Evolutionary conservation across 371 early-diverging fungal species (phyloP).

Genomic region (Mucor irregularis): DNA sequence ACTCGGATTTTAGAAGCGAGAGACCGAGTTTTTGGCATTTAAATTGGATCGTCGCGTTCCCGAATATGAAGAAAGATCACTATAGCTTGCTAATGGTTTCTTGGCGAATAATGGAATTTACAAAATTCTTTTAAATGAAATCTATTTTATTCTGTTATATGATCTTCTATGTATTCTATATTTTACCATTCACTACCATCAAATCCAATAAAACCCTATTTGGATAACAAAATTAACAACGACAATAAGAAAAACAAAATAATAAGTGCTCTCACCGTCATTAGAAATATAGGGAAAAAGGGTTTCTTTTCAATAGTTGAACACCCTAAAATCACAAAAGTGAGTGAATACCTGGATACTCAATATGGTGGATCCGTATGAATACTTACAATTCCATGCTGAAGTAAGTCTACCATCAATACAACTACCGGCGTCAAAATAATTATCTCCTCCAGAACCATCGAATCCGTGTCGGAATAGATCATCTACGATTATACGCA

Average conservation of each 20-base stretch:
- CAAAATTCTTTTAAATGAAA: neutral
- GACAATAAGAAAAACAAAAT: too few species aligned
- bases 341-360: too few species aligned
- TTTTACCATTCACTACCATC: slow-evolving; percentile 69
- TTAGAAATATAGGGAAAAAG: slow-evolving; percentile 89
- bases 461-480: slow-evolving; percentile 96
- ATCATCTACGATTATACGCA: too few species aligned
- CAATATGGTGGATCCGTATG: too few species aligned
- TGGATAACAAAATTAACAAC: neutral
- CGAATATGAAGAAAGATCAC: too few species aligned
- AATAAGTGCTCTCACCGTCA: slow-evolving; percentile 73
- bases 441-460: slow-evolving; percentile 95
- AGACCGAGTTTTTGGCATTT: neutral
- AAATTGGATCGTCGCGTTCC: neutral
- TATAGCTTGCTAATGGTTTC: too few species aligned
- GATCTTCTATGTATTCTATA: neutral
- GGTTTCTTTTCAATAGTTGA: slow-evolving; percentile 91
- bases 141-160: too few species aligned
- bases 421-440: slow-evolving; percentile 93
- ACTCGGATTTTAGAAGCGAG: neutral
- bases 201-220: slow-evolving; percentile 77
- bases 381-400: slow-evolving; percentile 97
- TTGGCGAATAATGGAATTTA: neutral
- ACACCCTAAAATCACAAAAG: slow-evolving; percentile 73
- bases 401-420: slow-evolving; percentile 96